These are phyloP conservation scores for Chlorella sp. DNA, from an alignment of 139 green algal genomes.

Conservation along the genomic window DNA sequence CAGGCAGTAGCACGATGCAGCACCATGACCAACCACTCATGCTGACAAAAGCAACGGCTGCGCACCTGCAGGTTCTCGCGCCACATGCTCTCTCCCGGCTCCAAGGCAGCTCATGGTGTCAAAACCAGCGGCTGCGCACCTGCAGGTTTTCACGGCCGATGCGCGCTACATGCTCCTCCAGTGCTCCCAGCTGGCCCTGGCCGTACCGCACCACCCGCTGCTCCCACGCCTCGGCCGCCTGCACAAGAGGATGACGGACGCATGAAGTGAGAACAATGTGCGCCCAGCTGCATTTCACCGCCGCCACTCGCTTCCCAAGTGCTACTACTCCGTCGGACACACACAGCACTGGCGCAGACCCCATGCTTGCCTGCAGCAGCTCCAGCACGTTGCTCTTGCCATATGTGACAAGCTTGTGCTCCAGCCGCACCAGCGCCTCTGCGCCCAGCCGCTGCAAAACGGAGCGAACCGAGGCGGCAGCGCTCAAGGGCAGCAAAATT, in stretches of 20 bases:
- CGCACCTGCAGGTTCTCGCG: too few species aligned
- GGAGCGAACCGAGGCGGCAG: neutral
- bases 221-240: conserved; percentile 37
- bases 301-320: too few species aligned
- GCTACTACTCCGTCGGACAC: too few species aligned
- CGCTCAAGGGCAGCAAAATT: too few species aligned
- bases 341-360: too few species aligned
- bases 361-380: conserved; percentile 47
- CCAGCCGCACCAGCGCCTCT: conserved; percentile 20
- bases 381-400: conserved; percentile 57
- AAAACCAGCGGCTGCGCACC: conserved; percentile 18
- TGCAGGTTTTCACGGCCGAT: conserved; percentile 38
- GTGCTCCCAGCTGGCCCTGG: neutral
- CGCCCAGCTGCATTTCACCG: too few species aligned
- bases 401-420: conserved; percentile 55
- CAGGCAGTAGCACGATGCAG: too few species aligned
- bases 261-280: too few species aligned
- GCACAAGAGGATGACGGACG: neutral
- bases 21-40: too few species aligned
- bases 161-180: conserved; percentile 30
- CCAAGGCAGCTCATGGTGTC: too few species aligned
- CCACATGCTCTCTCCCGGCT: too few species aligned
- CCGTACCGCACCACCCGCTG: conserved; percentile 14
- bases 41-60: too few species aligned
- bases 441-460: conserved; percentile 6